Conservation (phyloP, 2,329 filamentous ascomycete species). For the Colletotrichum sp. region DNA sequence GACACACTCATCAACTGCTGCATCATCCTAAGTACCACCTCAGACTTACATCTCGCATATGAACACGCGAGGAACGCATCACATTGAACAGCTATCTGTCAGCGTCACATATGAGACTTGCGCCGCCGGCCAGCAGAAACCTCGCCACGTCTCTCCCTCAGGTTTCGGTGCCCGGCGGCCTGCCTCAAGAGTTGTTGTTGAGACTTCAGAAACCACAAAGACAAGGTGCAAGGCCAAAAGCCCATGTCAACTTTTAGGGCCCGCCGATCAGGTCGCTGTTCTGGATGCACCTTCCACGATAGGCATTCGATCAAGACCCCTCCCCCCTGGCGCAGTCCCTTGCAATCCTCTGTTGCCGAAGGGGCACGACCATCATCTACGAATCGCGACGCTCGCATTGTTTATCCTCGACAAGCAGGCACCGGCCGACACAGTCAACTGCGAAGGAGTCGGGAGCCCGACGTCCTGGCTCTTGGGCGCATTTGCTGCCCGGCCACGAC, state of each 20-base stretch:
- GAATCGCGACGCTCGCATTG: not conserved
- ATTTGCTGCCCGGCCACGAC: not conserved
- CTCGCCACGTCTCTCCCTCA: not conserved
- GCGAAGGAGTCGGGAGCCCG: not conserved
- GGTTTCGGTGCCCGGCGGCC: not conserved
- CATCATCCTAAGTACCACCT: not conserved
- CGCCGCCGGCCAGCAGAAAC: not conserved
- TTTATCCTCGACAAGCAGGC: not conserved
- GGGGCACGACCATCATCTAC: not conserved
- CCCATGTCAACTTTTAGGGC: not conserved
- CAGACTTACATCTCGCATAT: not conserved
- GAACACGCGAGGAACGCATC: not conserved
- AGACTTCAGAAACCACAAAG: not conserved
- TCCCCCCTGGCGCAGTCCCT: not conserved
- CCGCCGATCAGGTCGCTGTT: constrained; percentile 5
- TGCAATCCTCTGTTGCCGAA: not conserved
- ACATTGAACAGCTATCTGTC: not conserved
- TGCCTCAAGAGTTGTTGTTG: not conserved
- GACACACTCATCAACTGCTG: not conserved
- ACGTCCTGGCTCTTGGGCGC: constrained; percentile 2
- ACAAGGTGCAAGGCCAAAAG: not conserved
- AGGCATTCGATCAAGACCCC: constrained; percentile 1
- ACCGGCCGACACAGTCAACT: not conserved
- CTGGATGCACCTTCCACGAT: constrained; percentile 15
- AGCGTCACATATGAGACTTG: not conserved